phyloP scores from a whole-genome alignment of 2,329 filamentous ascomycete genomes.

The Hymenoscyphus infarciens region DNA sequence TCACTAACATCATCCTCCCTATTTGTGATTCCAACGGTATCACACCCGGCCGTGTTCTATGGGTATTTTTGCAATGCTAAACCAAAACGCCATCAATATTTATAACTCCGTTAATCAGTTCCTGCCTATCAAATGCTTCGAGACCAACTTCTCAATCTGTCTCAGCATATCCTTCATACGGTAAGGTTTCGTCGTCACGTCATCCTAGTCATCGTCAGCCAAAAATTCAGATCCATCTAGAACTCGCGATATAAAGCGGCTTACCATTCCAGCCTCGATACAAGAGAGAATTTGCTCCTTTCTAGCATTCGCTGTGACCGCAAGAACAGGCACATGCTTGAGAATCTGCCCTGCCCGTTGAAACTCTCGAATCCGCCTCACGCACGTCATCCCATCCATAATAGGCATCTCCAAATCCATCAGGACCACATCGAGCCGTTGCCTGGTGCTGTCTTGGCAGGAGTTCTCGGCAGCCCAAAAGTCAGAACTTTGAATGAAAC shows the following conservation, averaged over 20 bases:
- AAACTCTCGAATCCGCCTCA: slow-evolving; percentile 62
- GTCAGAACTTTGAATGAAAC: slow-evolving; percentile 51
- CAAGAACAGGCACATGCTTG: slow-evolving; percentile 69
- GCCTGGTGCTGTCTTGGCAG: slow-evolving; percentile 17
- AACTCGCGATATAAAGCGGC: slow-evolving; percentile 24
- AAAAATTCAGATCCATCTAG: too few relatives aligned
- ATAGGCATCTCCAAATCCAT: slow-evolving; percentile 84
- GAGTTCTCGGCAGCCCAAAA: slow-evolving; percentile 44
- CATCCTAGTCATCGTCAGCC: slow-evolving; percentile 17
- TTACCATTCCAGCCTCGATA: slow-evolving; percentile 66
- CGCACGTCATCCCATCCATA: slow-evolving; percentile 75
- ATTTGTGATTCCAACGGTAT: too few relatives aligned
- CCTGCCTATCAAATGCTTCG: slow-evolving; percentile 2
- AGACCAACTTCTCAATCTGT: slow-evolving; percentile 24
- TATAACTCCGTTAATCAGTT: background rate
- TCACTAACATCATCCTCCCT: too few relatives aligned
- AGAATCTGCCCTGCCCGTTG: slow-evolving; percentile 55
- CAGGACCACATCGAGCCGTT: slow-evolving; percentile 36
- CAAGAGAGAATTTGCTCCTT: slow-evolving; percentile 68
- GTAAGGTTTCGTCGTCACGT: slow-evolving; percentile 30
- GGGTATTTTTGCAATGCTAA: too few relatives aligned
- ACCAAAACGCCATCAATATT: background rate
- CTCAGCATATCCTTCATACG: slow-evolving; percentile 26
- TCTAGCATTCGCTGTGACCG: slow-evolving; percentile 73
- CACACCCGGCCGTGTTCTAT: too few relatives aligned